phyloP scores from a whole-genome alignment of 768 basidiomycete genomes.

The Grammothele lineata region DNA sequence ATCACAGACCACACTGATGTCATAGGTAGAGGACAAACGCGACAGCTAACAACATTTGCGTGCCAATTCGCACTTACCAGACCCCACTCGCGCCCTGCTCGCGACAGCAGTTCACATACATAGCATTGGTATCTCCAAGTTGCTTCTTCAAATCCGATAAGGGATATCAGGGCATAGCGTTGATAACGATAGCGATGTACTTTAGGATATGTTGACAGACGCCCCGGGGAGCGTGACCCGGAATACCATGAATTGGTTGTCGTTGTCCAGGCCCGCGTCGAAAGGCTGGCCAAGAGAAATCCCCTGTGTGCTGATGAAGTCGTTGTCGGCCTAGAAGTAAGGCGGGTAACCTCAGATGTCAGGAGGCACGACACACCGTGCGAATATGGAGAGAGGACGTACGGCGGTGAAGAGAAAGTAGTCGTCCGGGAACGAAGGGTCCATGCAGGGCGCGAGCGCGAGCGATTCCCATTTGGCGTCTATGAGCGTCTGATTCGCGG shows the following conservation, averaged over 20 bases:
- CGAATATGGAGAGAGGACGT: slow-evolving; percentile 19
- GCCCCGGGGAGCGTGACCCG: slow-evolving; percentile 48
- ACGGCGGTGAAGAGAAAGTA: slow-evolving; percentile 65
- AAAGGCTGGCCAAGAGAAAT: slow-evolving; percentile 46
- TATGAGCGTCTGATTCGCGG: slow-evolving; percentile 49
- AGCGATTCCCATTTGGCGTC: slow-evolving; percentile 67
- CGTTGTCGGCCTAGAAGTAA: slow-evolving; percentile 49
- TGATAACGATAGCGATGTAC: too few species aligned
- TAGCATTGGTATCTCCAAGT: too few species aligned
- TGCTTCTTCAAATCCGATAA: too few species aligned
- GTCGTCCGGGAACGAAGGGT: slow-evolving; percentile 52
- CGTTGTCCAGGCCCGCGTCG: slow-evolving; percentile 51
- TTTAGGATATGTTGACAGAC: background rate
- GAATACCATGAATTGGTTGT: slow-evolving; percentile 62
- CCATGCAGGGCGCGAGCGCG: slow-evolving; percentile 51
- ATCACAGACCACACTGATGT: too few species aligned
- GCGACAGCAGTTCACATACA: too few species aligned
- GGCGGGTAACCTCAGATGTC: too few species aligned
- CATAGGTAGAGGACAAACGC: too few species aligned
- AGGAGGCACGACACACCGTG: background rate
- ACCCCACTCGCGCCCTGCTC: too few species aligned
- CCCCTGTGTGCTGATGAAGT: slow-evolving; percentile 55
- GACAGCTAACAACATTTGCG: too few species aligned
- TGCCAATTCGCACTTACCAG: too few species aligned
- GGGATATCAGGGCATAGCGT: too few species aligned